Base-by-base conservation (phyloP, 2,329 filamentous ascomycete species). In the Karstenula rhodostoma region DNA sequence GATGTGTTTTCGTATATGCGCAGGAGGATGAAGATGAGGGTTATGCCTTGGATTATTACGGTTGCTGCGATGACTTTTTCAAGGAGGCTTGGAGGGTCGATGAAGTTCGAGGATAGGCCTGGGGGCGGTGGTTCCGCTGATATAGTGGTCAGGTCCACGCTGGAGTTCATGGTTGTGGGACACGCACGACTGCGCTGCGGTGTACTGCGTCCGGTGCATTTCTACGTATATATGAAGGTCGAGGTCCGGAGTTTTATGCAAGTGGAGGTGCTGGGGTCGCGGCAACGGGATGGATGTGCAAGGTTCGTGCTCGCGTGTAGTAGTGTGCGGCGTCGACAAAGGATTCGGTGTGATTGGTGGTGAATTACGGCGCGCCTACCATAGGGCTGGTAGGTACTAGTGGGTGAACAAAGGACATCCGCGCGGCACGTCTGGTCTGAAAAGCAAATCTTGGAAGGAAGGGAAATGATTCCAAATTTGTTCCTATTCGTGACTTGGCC, bases 1-100 rank as follows among this genome's bases (percentile, higher is more conserved):
- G 32, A 57, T 17, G 53, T 19, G 54, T 55, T 54, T n/a, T 55
- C 61, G 43, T 58, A 61, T 12, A 55, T 8, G 23, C 59, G 59
- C 4, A 44, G 22, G 19, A 56, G 25, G 22, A 59, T 37, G 32
- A 59, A 59, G 19, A 48, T 13, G 10, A 62, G 44, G 1, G 48
- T 59, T 47, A 62, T 22, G 19, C 37, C 17, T 35, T 59, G 60
- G 35, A 62, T 29, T 15, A 44, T 48, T 17, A 52, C 40, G 37
- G 60, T 47, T 4, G 42, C 19, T 37, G 35, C 46, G 56, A 62
- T 58, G 52, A 53, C 51, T 33, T 33, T 51, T 10, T 27, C n/a
- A 9, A 62, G 32, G 13, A 62, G 48, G 12, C 32, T 59, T 15
- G 57, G 57, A 2, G 56, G 60, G 52, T 62, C 29, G 35, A 48